Base-by-base conservation (phyloP, 768 basidiomycete species). In the Lanmaoa rubissima region DNA sequence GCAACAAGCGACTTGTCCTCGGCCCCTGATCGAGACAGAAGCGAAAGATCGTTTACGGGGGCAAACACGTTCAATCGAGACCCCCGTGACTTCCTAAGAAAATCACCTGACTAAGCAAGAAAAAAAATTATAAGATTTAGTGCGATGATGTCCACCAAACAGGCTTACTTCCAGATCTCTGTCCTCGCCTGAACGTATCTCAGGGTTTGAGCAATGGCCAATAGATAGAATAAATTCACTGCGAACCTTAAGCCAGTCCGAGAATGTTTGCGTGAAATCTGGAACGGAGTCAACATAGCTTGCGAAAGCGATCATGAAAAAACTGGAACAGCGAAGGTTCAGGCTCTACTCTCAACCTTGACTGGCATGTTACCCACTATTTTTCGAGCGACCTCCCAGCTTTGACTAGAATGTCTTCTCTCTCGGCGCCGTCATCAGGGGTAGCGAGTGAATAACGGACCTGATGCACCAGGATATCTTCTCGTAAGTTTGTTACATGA, bases 231-330 rank as follows among this genome's bases (percentile, higher is more conserved):
- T 35, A 19, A 10, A 36, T 50, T 14, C 11, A 44, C 45, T 5
- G 65, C 76, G 32, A 34, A 88, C 90, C 81, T 87, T 87, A 35
- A 97, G 73, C 94, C 94, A 98, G n/a, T 82, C 77, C 1, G 87
- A 87, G 70, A 98, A 98, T 12, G 80, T 85, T 59, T 85, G 82
- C 41, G 75, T 70, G 67, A 88, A 83, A 61, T 82, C 76, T 13
- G 86, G 80, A 28, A 80, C 78, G 51, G 88, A 82, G 54, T 86
- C 83, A 6, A 96, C 86, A 63, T 90, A 99, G 58, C 86, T 91
- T 3, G 94, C 90, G 65, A 98, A 99, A 0, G 89, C 90, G 57
- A 98, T 90, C 63, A 94, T 84, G 74, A 98, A 98, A 76, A 96
- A 97, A 71, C 91, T 94, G 54, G 19, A 11, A 42, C 3, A 21